phyloP scores from a whole-genome alignment of 768 basidiomycete genomes.

The Phanerochaete sordida region DNA sequence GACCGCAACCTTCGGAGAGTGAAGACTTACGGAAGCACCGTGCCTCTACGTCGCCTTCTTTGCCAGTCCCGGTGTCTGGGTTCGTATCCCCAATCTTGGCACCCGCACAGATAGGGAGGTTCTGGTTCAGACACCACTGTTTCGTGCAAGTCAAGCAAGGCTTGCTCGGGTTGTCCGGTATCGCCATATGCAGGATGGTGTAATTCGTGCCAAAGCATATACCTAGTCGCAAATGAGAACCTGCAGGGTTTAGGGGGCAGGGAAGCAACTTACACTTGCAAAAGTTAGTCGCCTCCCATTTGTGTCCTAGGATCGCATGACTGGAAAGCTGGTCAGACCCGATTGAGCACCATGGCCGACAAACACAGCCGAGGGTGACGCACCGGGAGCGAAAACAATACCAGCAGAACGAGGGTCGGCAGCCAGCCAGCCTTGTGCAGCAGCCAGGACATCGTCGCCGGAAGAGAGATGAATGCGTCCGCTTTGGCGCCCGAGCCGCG shows the following conservation, averaged over 20 bases:
- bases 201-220: constrained; percentile 90
- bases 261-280: constrained; percentile 67
- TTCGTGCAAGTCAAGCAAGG: constrained; percentile 93
- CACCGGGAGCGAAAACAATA: constrained; percentile 17
- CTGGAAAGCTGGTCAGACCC: constrained; percentile 31
- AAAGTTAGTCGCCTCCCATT: constrained; percentile 89
- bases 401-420: constrained; percentile 16
- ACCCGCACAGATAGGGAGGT: constrained; percentile 77
- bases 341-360: background rate
- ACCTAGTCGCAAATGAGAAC: constrained; percentile 44
- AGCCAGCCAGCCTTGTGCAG: constrained; percentile 14
- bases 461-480: background rate
- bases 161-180: constrained; percentile 81
- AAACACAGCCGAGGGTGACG: background rate
- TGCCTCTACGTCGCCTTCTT: constrained; percentile 94
- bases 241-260: background rate
- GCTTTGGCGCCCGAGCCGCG: background rate
- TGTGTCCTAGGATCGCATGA: constrained; percentile 45
- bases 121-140: constrained; percentile 94
- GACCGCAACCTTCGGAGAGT: background rate
- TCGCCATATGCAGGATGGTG: constrained; percentile 75
- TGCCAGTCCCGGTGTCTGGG: constrained; percentile 91
- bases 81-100: constrained; percentile 83
- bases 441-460: constrained; percentile 11
- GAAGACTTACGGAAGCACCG: constrained; percentile 84